These are phyloP conservation scores for Escovopsis weberi DNA, from an alignment of 2,329 filamentous ascomycete genomes.

Conservation along the genomic window DNA sequence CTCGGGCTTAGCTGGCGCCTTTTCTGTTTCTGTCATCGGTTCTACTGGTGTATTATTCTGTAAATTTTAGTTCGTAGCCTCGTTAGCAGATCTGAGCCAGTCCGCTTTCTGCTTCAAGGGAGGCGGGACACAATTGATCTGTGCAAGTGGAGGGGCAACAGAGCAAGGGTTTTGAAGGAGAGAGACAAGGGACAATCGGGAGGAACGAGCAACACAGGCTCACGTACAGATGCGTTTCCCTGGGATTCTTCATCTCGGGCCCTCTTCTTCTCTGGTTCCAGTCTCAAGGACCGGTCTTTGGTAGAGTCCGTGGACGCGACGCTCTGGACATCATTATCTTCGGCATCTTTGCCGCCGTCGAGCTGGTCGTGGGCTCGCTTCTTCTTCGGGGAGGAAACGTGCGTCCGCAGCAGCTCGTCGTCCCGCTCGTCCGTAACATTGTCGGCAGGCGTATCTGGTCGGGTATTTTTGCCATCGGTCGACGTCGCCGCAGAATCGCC, in stretches of 20 bases:
- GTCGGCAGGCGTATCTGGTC: slow-evolving; percentile 20
- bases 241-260: slow-evolving; percentile 36
- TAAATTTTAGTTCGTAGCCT: not conserved
- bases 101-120: too few relatives aligned
- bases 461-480: slow-evolving; percentile 12
- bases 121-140: too few relatives aligned
- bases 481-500: slow-evolving; percentile 3
- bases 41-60: slow-evolving; percentile 4
- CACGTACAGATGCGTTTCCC: slow-evolving; percentile 20
- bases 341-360: slow-evolving; percentile 31
- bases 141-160: too few relatives aligned
- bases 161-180: too few relatives aligned
- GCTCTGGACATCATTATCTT: slow-evolving; percentile 29
- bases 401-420: slow-evolving; percentile 28
- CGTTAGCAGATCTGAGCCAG: too few relatives aligned
- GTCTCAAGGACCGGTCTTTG: slow-evolving; percentile 30
- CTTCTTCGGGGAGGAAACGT: slow-evolving; percentile 48
- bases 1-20: slow-evolving; percentile 13
- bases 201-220: not conserved
- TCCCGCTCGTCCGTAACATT: slow-evolving; percentile 19
- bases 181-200: not conserved
- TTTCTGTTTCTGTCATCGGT: slow-evolving; percentile 11
- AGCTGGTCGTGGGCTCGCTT: slow-evolving; percentile 47
- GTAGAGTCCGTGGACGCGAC: slow-evolving; percentile 28
- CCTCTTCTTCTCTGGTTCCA: slow-evolving; percentile 52